Conservation (phyloP, 2,329 filamentous ascomycete species). For the Chrysosporium keratinophilum region DNA sequence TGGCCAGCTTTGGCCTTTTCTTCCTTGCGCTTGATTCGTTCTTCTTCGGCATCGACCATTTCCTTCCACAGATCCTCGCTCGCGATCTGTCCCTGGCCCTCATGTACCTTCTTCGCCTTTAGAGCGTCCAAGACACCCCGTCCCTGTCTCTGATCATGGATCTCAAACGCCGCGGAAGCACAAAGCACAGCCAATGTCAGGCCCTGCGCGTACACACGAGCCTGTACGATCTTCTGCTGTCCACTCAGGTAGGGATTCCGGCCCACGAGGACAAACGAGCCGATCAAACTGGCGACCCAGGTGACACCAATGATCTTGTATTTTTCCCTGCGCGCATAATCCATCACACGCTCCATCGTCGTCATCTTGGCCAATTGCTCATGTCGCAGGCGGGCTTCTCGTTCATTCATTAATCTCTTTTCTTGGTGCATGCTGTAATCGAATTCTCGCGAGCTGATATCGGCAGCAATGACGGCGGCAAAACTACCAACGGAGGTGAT, state of each 20-base stretch:
- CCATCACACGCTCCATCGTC: conserved; percentile 50
- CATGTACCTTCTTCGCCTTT: conserved; percentile 56
- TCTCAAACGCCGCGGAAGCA: conserved; percentile 72
- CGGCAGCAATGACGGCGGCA: conserved; percentile 76
- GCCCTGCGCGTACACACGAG: conserved; percentile 86
- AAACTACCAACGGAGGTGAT: conserved; percentile 75
- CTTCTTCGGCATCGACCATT: conserved; percentile 41
- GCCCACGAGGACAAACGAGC: conserved; percentile 64
- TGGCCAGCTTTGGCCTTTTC: conserved; percentile 16
- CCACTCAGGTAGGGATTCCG: conserved; percentile 64
- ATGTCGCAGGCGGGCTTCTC: conserved; percentile 47
- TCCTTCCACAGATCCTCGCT: conserved; percentile 84
- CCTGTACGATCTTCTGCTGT: conserved; percentile 84
- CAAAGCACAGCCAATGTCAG: conserved; percentile 76
- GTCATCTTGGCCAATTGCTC: conserved; percentile 48
- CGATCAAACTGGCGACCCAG: conserved; percentile 71
- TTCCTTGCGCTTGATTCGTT: conserved; percentile 31
- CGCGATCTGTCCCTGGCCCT: conserved; percentile 72
- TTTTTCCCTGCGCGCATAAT: conserved; percentile 68
- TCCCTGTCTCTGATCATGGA: conserved; percentile 64
- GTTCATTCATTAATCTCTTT: conserved; percentile 54
- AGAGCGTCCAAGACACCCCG: conserved; percentile 35
- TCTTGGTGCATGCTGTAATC: conserved; percentile 60
- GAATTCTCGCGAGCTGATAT: conserved; percentile 60
- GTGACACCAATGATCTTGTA: conserved; percentile 75